Conservation (phyloP, 345 rosid genomes). For the Salix exigua region DNA sequence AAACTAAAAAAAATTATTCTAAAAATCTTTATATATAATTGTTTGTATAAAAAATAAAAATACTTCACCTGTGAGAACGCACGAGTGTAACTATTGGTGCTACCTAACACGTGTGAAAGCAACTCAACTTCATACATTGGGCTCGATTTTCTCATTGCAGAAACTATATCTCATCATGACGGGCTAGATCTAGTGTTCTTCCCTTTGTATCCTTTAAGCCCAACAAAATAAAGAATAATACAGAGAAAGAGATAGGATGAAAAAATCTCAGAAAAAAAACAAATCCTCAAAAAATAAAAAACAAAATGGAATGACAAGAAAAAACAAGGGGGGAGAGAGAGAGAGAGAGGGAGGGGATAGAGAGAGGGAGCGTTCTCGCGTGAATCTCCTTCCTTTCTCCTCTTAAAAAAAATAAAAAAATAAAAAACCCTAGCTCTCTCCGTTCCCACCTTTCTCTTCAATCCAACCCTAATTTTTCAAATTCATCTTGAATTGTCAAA, state of each 20-base stretch:
- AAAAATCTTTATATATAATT: too few species aligned
- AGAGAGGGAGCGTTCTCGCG: conserved; percentile 25
- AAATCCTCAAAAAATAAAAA: background rate
- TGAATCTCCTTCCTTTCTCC: conserved; percentile 18
- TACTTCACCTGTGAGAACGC: too few species aligned
- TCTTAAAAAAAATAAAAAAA: background rate
- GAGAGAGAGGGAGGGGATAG: conserved; percentile 23
- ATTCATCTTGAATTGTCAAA: background rate
- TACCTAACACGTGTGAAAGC: too few species aligned
- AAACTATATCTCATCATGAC: background rate
- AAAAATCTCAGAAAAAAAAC: background rate
- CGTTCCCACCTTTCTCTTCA: conserved; percentile 18
- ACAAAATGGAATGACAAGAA: conserved; percentile 7
- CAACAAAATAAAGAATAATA: background rate
- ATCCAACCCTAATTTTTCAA: conserved; percentile 5
- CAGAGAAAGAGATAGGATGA: background rate
- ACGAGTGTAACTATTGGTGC: too few species aligned
- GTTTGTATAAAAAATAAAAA: too few species aligned
- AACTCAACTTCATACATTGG: background rate
- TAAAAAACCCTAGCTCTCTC: conserved; percentile 39
- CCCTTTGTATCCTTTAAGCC: background rate
- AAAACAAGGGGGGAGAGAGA: conserved; percentile 26
- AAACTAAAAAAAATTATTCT: too few species aligned
- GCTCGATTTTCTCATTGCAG: background rate
- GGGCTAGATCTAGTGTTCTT: background rate